phyloP scores from a whole-genome alignment of 2,329 filamentous ascomycete species.

The Septoria petroselini region DNA sequence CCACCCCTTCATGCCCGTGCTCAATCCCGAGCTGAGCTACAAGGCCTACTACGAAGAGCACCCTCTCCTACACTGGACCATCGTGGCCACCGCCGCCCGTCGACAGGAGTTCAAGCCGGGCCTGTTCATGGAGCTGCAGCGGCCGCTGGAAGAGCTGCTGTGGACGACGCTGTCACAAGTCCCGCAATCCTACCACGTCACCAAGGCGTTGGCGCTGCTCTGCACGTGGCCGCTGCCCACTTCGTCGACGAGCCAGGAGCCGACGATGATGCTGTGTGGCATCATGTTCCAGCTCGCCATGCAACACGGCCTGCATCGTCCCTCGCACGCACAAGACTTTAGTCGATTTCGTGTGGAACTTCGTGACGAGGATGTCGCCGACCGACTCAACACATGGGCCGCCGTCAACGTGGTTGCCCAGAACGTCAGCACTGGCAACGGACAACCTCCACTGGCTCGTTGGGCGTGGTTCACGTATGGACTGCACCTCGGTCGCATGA shows the following conservation, averaged over 20 bases:
- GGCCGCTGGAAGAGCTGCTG: slow-evolving; percentile 64
- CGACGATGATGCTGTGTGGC: slow-evolving; percentile 76
- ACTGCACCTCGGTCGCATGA: slow-evolving; percentile 64
- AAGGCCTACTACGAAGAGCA: slow-evolving; percentile 70
- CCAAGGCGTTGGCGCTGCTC: slow-evolving; percentile 74
- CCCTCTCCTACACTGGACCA: slow-evolving; percentile 80
- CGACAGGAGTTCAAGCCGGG: slow-evolving; percentile 63
- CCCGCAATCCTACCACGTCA: slow-evolving; percentile 73
- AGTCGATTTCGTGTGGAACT: slow-evolving; percentile 65
- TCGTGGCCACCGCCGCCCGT: slow-evolving; percentile 70
- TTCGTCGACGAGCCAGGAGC: slow-evolving; percentile 75
- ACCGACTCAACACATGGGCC: slow-evolving; percentile 77
- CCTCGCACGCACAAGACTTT: slow-evolving; percentile 79
- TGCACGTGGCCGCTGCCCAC: slow-evolving; percentile 81
- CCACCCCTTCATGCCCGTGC: slow-evolving; percentile 73
- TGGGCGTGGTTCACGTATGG: slow-evolving; percentile 65
- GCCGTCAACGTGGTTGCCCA: slow-evolving; percentile 83
- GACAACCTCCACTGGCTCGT: slow-evolving; percentile 61
- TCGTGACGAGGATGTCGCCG: slow-evolving; percentile 73
- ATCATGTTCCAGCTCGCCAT: slow-evolving; percentile 86
- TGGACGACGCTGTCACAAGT: slow-evolving; percentile 76
- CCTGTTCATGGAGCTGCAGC: slow-evolving; percentile 64
- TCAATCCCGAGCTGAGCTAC: slow-evolving; percentile 56
- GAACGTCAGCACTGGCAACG: slow-evolving; percentile 75
- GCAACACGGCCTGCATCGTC: slow-evolving; percentile 76